Base-by-base conservation (phyloP, 192 early-diverging fungal genomes). In the Entomortierella lignicola region DNA sequence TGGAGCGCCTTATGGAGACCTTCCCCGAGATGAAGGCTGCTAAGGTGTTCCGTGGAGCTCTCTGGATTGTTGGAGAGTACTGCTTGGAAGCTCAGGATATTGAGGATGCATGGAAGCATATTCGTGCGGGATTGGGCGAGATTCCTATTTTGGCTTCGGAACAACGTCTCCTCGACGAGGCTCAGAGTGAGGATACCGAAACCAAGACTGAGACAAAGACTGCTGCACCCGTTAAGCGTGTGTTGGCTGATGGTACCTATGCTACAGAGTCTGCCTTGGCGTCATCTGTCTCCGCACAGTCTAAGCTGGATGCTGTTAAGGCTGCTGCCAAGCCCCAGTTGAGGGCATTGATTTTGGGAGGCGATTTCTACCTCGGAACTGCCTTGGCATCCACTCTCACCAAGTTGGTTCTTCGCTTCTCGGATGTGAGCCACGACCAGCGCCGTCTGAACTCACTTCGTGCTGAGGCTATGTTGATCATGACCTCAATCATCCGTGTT, bases 11-110 rank as follows among this genome's bases (percentile, higher is more conserved):
- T 25, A 83, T 97, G 30, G 89, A 93, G 43, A 90, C 92, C 15
- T 97, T 99, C 69, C 65, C 79, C 32, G 95, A 99, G 37, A 91
- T 99, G 83, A 96, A 95, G 80, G 92, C 93, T 2, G 92, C 94
- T 60, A 90, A 96, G 77, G 96, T 98, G 4, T 91, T 97, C 80
- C 91, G 98, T 52, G 98, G 97, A 29, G 98, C 96, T 21, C 87
- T 99, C 51, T 99, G 98, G 98, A 98, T 99, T 72, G 86, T 99
- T 67, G 97, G 98, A 56, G 98, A 99, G 85, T 99, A 98, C 71
- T 93, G 93, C 52, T 81, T 90, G 65, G 85, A 86, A n/a, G 83
- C 74, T 11, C 83, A 87, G 63, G 90, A 92, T 70, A 97, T 99
- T 72, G 94, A 96, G 75, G 86, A 88, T 0, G 89, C 93, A 44